phyloP scores from a whole-genome alignment of 352 stramenopile genomes.

The Phytophthora sojae region DNA sequence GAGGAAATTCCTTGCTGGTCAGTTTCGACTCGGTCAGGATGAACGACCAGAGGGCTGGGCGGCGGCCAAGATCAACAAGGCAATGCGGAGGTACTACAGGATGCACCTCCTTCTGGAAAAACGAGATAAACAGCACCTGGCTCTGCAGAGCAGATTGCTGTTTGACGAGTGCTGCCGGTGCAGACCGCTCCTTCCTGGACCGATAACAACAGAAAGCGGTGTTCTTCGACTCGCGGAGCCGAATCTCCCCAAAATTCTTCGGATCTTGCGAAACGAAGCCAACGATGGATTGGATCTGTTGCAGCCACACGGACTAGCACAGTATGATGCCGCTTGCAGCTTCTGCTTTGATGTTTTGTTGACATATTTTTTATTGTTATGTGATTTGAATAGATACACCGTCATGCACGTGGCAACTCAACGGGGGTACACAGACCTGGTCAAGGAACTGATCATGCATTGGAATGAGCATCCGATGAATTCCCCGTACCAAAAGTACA shows the following conservation, averaged over 20 bases:
- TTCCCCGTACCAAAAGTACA: constrained; percentile 73
- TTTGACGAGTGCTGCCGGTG: constrained; percentile 85
- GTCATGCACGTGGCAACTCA: constrained; percentile 68
- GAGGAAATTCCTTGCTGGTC: constrained; percentile 50
- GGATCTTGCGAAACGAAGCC: constrained; percentile 62
- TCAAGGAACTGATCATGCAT: constrained; percentile 61
- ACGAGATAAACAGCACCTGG: constrained; percentile 53
- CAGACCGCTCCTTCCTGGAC: constrained; percentile 58
- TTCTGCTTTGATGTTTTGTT: constrained; percentile 1
- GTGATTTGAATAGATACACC: constrained; percentile 43
- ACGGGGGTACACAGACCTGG: constrained; percentile 74
- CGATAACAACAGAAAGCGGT: constrained; percentile 60
- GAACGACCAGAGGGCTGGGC: constrained; percentile 67
- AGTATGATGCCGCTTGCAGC: constrained; percentile 41
- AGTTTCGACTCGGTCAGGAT: constrained; percentile 37
- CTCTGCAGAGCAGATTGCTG: constrained; percentile 68
- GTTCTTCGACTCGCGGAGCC: constrained; percentile 71
- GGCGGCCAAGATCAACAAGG: constrained; percentile 56
- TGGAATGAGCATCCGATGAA: constrained; percentile 71
- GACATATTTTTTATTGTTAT: not conserved
- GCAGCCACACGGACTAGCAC: constrained; percentile 65
- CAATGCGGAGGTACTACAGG: constrained; percentile 65
- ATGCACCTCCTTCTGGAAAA: constrained; percentile 56
- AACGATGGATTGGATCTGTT: constrained; percentile 68
- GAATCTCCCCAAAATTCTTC: constrained; percentile 70